Percentiles rank a stretch among this genome's conserved stretches.
These are phyloP conservation scores for Rhodosporidiobolus odoratus DNA, from an alignment of 768 basidiomycete species.

Conservation along the genomic window DNA sequence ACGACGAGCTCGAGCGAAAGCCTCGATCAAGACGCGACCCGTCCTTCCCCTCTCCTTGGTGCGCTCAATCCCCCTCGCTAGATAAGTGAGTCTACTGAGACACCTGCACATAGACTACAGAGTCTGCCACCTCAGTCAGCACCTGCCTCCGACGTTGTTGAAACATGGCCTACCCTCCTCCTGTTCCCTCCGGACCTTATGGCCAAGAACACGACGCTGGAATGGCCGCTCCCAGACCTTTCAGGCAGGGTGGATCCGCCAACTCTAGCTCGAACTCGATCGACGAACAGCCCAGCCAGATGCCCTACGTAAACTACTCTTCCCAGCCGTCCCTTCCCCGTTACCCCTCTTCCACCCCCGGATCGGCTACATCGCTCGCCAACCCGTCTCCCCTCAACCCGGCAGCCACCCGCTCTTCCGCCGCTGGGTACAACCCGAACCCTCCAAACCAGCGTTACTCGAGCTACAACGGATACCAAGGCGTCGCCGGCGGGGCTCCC, in stretches of 20 bases:
- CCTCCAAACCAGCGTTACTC: constrained; percentile 31
- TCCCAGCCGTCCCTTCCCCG: constrained; percentile 34
- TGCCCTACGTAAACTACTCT: constrained; percentile 29
- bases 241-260: constrained; percentile 29
- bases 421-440: constrained; percentile 17
- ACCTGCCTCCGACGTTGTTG: neutral
- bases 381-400: constrained; percentile 38
- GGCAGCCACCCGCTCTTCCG: constrained; percentile 24
- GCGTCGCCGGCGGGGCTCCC: constrained; percentile 4
- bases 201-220: neutral
- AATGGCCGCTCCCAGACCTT: constrained; percentile 1
- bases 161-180: neutral
- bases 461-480: constrained; percentile 25
- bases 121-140: neutral
- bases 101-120: neutral
- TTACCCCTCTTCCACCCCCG: constrained; percentile 26
- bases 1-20: neutral
- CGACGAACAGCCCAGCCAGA: constrained; percentile 16
- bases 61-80: neutral
- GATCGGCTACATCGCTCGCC: constrained; percentile 24
- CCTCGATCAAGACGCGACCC: neutral
- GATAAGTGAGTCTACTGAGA: neutral
- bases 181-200: neutral
- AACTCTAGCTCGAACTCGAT: constrained; percentile 17
- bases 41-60: neutral